Percentiles rank a stretch among this genome's conserved stretches.
These are phyloP conservation scores for Taphrina pruni DNA, from an alignment of 1,139 yeast species.

Conservation along the genomic window DNA sequence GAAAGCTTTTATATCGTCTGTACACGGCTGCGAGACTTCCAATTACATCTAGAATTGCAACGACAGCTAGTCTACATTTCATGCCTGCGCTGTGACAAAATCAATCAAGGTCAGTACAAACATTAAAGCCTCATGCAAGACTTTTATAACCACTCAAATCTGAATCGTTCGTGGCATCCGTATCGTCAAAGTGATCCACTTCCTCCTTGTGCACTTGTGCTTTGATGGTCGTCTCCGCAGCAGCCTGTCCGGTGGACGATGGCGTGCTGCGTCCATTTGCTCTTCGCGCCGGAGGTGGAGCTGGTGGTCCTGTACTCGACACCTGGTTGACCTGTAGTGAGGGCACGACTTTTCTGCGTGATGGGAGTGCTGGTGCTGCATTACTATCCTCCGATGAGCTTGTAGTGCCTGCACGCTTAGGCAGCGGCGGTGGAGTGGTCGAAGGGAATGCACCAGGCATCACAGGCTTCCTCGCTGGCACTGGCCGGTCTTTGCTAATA, in stretches of 20 bases:
- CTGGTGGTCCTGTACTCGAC: neutral
- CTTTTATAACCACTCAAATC: slow-evolving; percentile 13
- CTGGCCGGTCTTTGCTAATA: slow-evolving; percentile 46
- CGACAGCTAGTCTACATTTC: neutral
- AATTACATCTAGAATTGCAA: neutral
- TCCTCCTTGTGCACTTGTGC: slow-evolving; percentile 3
- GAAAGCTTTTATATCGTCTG: no score
- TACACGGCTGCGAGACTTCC: no score
- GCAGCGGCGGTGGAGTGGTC: slow-evolving; percentile 28
- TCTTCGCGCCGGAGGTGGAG: slow-evolving; percentile 14
- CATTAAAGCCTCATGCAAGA: slow-evolving; percentile 7
- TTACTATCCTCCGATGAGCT: slow-evolving; percentile 10
- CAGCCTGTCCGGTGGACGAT: neutral
- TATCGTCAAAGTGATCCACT: slow-evolving; percentile 3
- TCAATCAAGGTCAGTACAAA: neutral
- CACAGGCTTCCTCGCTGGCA: slow-evolving; percentile 20
- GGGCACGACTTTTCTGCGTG: slow-evolving; percentile 13
- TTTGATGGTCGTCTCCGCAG: neutral
- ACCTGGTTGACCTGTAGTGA: neutral
- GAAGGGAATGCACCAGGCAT: slow-evolving; percentile 21
- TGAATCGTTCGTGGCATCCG: slow-evolving; percentile 3
- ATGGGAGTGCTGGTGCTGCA: slow-evolving; percentile 22
- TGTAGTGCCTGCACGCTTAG: slow-evolving; percentile 18
- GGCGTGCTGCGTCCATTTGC: neutral
- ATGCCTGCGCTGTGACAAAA: neutral